Conservation (phyloP, 2,329 filamentous ascomycete species). For the Penicillium thymicola region DNA sequence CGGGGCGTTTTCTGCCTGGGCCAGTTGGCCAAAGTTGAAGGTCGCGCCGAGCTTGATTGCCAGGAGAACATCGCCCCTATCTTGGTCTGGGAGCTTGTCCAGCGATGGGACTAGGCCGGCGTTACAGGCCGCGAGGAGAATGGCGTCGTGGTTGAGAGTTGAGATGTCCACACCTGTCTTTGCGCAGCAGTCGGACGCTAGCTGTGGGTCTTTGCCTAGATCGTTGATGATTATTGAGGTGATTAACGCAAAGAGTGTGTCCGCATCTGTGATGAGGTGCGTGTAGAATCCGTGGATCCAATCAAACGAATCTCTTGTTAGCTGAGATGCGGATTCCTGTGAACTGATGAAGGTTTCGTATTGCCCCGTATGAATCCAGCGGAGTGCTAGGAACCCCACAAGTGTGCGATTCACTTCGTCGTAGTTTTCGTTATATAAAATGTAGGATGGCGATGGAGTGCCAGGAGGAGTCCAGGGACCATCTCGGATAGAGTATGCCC, state of each 20-base stretch:
- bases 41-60: slow-evolving; percentile 12
- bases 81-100: background rate
- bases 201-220: slow-evolving; percentile 15
- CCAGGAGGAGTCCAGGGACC: background rate
- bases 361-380: slow-evolving; percentile 15
- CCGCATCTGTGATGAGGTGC: background rate
- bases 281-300: slow-evolving; percentile 13
- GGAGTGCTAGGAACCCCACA: slow-evolving; percentile 13
- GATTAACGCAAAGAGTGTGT: slow-evolving; percentile 12
- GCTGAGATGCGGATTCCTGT: slow-evolving; percentile 2
- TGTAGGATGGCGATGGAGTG: slow-evolving; percentile 10
- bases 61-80: slow-evolving; percentile 6
- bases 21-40: slow-evolving; percentile 18
- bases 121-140: slow-evolving; percentile 12
- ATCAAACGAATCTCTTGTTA: slow-evolving; percentile 12
- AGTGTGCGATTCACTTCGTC: slow-evolving; percentile 17
- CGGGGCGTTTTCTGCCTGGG: slow-evolving; percentile 15
- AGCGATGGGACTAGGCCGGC: slow-evolving; percentile 8
- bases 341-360: slow-evolving; percentile 14
- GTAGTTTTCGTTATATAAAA: slow-evolving; percentile 13
- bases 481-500: slow-evolving; percentile 18
- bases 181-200: slow-evolving; percentile 10
- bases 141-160: slow-evolving; percentile 12
- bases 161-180: slow-evolving; percentile 12
- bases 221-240: slow-evolving; percentile 15